Conservation (phyloP, 805 yeast genomes). For the Priceomyces castillae region DNA sequence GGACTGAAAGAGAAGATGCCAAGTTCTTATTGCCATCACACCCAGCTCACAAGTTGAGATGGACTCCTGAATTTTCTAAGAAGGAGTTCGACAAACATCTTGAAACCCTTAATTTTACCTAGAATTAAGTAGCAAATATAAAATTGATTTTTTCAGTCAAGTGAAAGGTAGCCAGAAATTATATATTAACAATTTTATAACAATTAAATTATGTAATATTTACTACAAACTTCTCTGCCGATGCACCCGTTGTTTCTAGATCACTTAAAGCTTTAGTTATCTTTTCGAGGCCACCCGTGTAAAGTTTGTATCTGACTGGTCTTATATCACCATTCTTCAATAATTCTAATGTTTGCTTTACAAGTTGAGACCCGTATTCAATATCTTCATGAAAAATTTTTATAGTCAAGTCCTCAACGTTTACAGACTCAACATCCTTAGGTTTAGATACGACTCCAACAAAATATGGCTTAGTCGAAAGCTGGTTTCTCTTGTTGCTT, state of each 20-base stretch:
- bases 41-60: conserved; percentile 21
- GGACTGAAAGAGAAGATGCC: conserved; percentile 20
- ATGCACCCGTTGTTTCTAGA: conserved; percentile 40
- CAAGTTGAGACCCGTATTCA: conserved; percentile 24
- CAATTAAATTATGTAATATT: conserved; percentile 6
- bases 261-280: conserved; percentile 35
- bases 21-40: conserved; percentile 15
- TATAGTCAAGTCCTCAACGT: conserved; percentile 31
- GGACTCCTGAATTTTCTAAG: conserved; percentile 23
- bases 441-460: conserved; percentile 42
- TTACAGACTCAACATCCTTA: conserved; percentile 19
- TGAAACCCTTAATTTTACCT: not conserved
- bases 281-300: conserved; percentile 34
- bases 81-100: conserved; percentile 24
- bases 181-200: too few species aligned
- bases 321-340: conserved; percentile 24
- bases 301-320: conserved; percentile 32
- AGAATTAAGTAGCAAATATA: not conserved
- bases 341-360: conserved; percentile 24
- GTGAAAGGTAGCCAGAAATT: too few species aligned
- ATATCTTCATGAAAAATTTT: conserved; percentile 45
- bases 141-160: not conserved
- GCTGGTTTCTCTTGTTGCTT: conserved; percentile 13
- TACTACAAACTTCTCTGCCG: conserved; percentile 42
- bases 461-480: conserved; percentile 16